phyloP scores from a whole-genome alignment of 2,329 filamentous ascomycete species.

The Aspergillus aculeatinus region DNA sequence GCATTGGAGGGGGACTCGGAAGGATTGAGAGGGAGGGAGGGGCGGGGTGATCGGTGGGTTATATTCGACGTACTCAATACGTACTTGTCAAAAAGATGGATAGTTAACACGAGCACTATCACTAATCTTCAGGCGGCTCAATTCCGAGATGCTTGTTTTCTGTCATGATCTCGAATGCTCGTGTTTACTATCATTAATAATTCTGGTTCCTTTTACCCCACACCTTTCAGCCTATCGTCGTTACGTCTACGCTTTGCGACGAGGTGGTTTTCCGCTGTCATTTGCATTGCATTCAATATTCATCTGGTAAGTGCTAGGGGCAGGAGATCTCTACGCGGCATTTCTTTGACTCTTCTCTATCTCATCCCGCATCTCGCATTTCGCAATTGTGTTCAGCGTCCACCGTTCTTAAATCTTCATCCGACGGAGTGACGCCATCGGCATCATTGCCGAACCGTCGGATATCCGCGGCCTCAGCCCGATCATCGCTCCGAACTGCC shows the following conservation, averaged over 20 bases:
- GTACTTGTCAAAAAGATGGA: no score
- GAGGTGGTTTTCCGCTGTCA: neutral
- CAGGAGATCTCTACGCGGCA: no score
- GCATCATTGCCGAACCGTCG: slow-evolving; percentile 11
- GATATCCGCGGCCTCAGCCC: neutral
- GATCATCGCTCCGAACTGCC: neutral
- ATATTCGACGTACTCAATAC: neutral
- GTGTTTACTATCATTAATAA: neutral
- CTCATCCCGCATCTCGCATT: neutral
- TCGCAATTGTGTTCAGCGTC: neutral
- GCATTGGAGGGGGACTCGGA: slow-evolving; percentile 4
- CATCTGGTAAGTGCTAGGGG: no score
- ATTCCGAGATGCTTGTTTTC: neutral
- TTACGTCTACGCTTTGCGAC: neutral
- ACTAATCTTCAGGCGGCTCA: neutral
- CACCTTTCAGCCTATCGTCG: neutral
- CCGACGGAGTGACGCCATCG: slow-evolving; percentile 14
- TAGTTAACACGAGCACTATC: no score
- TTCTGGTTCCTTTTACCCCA: neutral
- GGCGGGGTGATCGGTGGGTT: neutral
- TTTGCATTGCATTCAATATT: no score
- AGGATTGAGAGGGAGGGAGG: neutral
- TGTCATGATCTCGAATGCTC: neutral
- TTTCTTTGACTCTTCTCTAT: neutral
- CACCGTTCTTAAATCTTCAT: neutral